Evolutionary conservation across 805 yeast species (phyloP), one percentile per base, ranked within the genome.

Genomic region (Diddensiella santjacobensis): DNA sequence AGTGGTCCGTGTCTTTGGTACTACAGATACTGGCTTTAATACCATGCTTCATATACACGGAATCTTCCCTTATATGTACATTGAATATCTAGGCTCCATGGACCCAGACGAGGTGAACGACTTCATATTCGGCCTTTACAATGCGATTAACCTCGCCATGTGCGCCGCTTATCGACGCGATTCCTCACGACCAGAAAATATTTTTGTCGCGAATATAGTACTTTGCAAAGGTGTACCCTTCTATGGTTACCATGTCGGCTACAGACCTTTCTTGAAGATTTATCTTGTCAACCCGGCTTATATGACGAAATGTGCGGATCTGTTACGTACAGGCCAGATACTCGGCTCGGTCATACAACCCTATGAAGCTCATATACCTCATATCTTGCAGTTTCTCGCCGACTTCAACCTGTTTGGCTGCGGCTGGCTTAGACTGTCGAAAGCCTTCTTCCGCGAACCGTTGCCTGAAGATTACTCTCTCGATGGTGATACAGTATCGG

Each of bases 321-420:
- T 74, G 66, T 55, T 79, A 2, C 64, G 70, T 20, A 74, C 62
- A 22, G 82, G 82, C 0, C 65, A 65, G 2, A 58, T 78, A 1
- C 55, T 68, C 35, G 72, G 71, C 2, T 59, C 58, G 18, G 49
- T 58, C 0, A 53, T 69, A 11, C 82, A 80, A 40, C 79, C 82
- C 0, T 87, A 71, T 62, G 99, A 93, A 59, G 72, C 89, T 0
- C 98, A 93, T 60, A 73, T 91, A 10, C 89, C 96, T 0, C 84
- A 72, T 56, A 60, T 78, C 1, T 64, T 87, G 4, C 97, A 93
- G 60, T 88, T 91, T 59, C 63, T 87, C 22, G 72, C 85, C 0
- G 99, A 93, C 61, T 88, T 75, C 65, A 90, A 91, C 60, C 65
- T 91, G 24, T 87, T 75, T 60, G 95, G 96, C 1, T 87, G 96